Percentiles rank a stretch among this genome's conserved stretches.
Evolutionary conservation across 441 rosid species (phyloP).

Genomic region (Euphorbia celastroides): DNA sequence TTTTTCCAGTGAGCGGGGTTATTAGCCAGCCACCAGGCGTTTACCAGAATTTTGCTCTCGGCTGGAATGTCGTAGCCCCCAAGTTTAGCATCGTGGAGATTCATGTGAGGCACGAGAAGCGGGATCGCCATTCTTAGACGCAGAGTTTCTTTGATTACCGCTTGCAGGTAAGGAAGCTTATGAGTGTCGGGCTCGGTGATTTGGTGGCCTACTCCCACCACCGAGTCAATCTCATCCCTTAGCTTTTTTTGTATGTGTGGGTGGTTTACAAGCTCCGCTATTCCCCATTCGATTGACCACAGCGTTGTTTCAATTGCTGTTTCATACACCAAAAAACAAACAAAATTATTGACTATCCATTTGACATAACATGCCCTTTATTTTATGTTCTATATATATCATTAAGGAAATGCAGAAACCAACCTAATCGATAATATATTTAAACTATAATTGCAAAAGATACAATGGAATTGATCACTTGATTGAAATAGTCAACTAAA

Average conservation of each 20-base stretch:
- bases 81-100: conserved; percentile 85
- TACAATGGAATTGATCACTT: background rate
- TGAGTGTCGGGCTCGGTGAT: conserved; percentile 75
- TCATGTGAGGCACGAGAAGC: conserved; percentile 97
- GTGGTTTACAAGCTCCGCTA: conserved; percentile 91
- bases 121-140: conserved; percentile 93
- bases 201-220: conserved; percentile 65
- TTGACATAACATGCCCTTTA: too few relatives aligned
- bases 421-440: too few relatives aligned
- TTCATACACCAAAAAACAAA: background rate
- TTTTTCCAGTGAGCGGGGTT: conserved; percentile 77
- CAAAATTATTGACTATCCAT: too few relatives aligned
- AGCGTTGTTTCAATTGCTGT: conserved; percentile 94
- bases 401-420: too few relatives aligned
- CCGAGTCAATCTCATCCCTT: conserved; percentile 60
- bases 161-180: conserved; percentile 83
- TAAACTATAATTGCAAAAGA: too few relatives aligned
- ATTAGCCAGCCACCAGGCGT: conserved; percentile 97
- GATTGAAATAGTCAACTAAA: too few relatives aligned
- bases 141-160: conserved; percentile 87
- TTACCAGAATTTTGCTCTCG: conserved; percentile 85
- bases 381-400: too few relatives aligned
- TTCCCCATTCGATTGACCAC: conserved; percentile 93
- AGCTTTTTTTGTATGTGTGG: conserved; percentile 74
- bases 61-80: conserved; percentile 84